Evolutionary conservation across 371 early-diverging fungal species (phyloP).

Genomic region (Syncephalastrum racemosum): DNA sequence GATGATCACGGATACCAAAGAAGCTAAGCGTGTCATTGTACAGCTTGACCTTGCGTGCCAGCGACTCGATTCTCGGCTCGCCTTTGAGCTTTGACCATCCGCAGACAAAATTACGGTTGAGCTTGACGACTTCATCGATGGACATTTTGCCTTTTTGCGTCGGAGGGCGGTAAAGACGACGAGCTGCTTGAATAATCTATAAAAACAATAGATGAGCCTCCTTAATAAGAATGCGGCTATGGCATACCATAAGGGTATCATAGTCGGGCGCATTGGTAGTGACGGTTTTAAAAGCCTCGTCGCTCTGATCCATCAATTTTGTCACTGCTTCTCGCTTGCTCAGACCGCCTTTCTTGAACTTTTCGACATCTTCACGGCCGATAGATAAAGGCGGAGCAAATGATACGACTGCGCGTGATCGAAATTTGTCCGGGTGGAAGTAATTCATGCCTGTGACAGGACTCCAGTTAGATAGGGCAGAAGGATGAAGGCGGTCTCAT

Average conservation of each 20-base stretch:
- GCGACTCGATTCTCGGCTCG: slow-evolving; percentile 65
- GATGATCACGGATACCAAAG: slow-evolving; percentile 94
- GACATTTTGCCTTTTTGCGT: slow-evolving; percentile 58
- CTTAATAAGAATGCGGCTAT: neutral
- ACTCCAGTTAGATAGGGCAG: neutral
- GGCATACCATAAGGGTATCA: slow-evolving; percentile 81
- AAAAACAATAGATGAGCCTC: neutral
- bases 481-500: neutral
- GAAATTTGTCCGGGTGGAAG: slow-evolving; percentile 94
- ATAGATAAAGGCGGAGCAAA: slow-evolving; percentile 90
- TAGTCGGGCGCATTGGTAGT: slow-evolving; percentile 94
- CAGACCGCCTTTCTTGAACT: slow-evolving; percentile 80
- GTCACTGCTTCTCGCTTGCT: slow-evolving; percentile 81
- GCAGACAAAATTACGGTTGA: slow-evolving; percentile 84
- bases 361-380: slow-evolving; percentile 69
- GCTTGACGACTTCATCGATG: slow-evolving; percentile 75
- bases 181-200: slow-evolving; percentile 86
- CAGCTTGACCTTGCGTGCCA: slow-evolving; percentile 67
- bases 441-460: slow-evolving; percentile 75
- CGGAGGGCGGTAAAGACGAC: slow-evolving; percentile 70
- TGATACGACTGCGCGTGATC: slow-evolving; percentile 95
- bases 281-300: slow-evolving; percentile 78
- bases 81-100: slow-evolving; percentile 71
- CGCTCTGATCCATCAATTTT: slow-evolving; percentile 72
- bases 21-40: slow-evolving; percentile 86